Evolutionary conservation across 768 basidiomycete species (phyloP).

Genomic region (Jaapia argillacea): DNA sequence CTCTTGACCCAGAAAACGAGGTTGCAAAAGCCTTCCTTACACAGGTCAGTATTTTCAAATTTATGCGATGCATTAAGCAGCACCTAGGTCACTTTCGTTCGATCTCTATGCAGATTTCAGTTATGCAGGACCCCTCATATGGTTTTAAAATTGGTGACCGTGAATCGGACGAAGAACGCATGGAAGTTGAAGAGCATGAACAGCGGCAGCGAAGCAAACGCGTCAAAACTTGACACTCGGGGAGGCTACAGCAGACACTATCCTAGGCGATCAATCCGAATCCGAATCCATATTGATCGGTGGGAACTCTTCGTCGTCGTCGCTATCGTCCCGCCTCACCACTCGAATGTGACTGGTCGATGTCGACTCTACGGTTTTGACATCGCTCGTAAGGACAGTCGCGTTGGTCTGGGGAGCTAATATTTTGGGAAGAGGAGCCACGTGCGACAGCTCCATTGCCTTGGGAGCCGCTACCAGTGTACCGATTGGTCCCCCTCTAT

Average conservation of each 20-base stretch:
- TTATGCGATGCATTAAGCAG: slow-evolving; percentile 32
- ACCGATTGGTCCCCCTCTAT: slow-evolving; percentile 1
- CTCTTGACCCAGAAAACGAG: slow-evolving; percentile 46
- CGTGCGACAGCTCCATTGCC: background rate
- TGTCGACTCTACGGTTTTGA: too few relatives aligned
- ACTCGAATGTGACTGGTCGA: too few relatives aligned
- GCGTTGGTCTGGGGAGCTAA: background rate
- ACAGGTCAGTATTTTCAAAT: too few relatives aligned
- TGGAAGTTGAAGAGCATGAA: slow-evolving; percentile 17
- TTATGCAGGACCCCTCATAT: too few relatives aligned
- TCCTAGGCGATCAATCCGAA: slow-evolving; percentile 41
- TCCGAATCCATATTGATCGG: slow-evolving; percentile 72
- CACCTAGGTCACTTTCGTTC: too few relatives aligned
- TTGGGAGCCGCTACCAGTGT: too few relatives aligned
- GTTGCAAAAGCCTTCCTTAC: slow-evolving; percentile 43
- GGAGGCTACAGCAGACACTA: background rate
- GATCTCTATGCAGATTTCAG: too few relatives aligned
- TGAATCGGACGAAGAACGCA: slow-evolving; percentile 32
- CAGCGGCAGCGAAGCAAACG: slow-evolving; percentile 23
- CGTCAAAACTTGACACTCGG: slow-evolving; percentile 14
- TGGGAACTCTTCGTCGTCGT: slow-evolving; percentile 71
- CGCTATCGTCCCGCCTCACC: slow-evolving; percentile 21
- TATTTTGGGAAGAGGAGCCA: background rate
- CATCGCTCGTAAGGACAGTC: background rate
- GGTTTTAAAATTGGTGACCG: slow-evolving; percentile 6